Conservation (phyloP, 176 grass and related monocot species). For the Dactylis glomerata region DNA sequence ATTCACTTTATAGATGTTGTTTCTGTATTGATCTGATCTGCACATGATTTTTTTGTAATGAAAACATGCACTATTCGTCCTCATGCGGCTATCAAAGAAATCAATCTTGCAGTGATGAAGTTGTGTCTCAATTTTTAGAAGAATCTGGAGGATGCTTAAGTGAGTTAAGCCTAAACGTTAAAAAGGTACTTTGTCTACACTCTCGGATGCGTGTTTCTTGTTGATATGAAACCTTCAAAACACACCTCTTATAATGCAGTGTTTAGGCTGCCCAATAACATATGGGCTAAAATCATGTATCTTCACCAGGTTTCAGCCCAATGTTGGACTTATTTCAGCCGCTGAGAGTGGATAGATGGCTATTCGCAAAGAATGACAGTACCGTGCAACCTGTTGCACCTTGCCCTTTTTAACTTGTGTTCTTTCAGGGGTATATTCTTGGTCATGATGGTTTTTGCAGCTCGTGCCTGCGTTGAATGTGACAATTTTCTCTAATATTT, state of each 20-base stretch:
- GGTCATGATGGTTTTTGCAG: background rate
- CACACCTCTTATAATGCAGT: no score
- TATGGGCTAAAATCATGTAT: no score
- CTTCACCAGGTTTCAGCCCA: no score
- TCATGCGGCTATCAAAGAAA: background rate
- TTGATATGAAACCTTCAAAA: slow-evolving; percentile 3
- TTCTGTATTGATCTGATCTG: slow-evolving; percentile 20
- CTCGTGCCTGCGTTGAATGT: background rate
- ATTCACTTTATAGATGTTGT: background rate
- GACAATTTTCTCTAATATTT: background rate
- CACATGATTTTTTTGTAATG: slow-evolving; percentile 20
- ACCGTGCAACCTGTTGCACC: background rate
- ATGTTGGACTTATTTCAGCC: background rate
- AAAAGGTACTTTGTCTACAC: slow-evolving; percentile 51
- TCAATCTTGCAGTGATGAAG: slow-evolving; percentile 63
- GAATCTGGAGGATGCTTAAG: slow-evolving; percentile 69
- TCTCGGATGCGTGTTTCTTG: background rate
- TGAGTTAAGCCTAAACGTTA: slow-evolving; percentile 77
- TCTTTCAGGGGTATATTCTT: background rate
- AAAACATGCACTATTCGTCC: background rate
- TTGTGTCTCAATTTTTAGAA: slow-evolving; percentile 73
- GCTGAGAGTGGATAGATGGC: background rate
- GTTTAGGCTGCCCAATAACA: no score
- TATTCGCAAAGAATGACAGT: background rate
- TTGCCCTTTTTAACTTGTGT: background rate